phyloP scores from a whole-genome alignment of 805 yeast species.

The Torulaspora franciscae region DNA sequence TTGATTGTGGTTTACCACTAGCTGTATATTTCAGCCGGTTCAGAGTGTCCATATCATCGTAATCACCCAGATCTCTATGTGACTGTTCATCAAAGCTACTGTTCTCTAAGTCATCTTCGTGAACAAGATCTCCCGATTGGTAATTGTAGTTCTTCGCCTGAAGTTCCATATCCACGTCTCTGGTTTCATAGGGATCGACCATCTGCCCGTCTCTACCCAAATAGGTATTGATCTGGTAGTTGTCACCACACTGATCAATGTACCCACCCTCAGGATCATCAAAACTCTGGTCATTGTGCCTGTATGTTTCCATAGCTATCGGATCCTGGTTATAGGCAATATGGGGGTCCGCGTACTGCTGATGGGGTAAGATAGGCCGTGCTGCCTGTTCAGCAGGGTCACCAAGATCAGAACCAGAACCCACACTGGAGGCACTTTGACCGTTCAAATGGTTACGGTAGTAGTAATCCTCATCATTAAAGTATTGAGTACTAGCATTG shows the following conservation, averaged over 20 bases:
- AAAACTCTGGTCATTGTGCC: constrained; percentile 13
- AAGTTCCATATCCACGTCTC: constrained; percentile 5
- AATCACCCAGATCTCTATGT: constrained; percentile 28
- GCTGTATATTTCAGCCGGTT: constrained; percentile 11
- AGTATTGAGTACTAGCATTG: constrained; percentile 12
- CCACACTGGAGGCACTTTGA: constrained; percentile 14
- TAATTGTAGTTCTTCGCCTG: constrained; percentile 1
- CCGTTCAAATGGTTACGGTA: constrained; percentile 10
- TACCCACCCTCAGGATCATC: constrained; percentile 27
- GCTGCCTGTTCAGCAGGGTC: constrained; percentile 18
- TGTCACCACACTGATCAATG: constrained; percentile 35
- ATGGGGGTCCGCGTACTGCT: constrained; percentile 4
- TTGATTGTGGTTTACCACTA: constrained; percentile 12
- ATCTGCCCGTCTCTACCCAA: constrained; percentile 34
- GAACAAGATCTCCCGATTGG: constrained; percentile 5
- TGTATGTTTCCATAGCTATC: constrained; percentile 9
- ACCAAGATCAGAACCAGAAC: constrained; percentile 14
- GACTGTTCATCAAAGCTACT: constrained; percentile 15
- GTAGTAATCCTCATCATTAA: constrained; percentile 28
- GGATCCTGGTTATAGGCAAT: constrained; percentile 11
- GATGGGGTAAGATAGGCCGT: constrained; percentile 25
- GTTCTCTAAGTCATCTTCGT: constrained; percentile 14
- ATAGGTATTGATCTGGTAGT: constrained; percentile 35
- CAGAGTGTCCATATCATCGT: constrained; percentile 22
- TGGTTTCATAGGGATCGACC: constrained; percentile 32